phyloP scores from a whole-genome alignment of 164 flowering plant genomes.

The Cinnamomum micranthum region DNA sequence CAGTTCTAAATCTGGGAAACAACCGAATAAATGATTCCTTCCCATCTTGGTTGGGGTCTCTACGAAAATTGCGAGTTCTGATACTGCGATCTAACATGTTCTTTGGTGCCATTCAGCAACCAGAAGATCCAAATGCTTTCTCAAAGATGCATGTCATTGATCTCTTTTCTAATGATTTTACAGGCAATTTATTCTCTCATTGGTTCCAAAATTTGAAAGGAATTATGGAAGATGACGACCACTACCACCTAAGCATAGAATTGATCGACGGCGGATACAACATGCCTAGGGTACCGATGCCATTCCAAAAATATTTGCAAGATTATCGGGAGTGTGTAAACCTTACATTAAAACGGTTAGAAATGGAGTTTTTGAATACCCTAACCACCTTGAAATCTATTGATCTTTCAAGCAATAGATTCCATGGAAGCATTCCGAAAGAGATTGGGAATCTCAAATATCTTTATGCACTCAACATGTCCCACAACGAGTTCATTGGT shows the following conservation, averaged over 20 bases:
- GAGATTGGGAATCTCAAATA: not conserved
- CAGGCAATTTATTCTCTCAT: constrained; percentile 22
- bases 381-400: not conserved
- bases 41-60: constrained; percentile 40
- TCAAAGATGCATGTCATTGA: constrained; percentile 50
- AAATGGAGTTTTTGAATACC: not conserved
- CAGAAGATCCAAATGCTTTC: constrained; percentile 3
- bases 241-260: too few species aligned
- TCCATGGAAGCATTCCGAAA: constrained; percentile 6
- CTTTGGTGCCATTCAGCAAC: constrained; percentile 27
- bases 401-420: constrained; percentile 11
- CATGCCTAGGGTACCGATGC: too few species aligned
- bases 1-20: constrained; percentile 23
- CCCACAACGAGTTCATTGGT: constrained; percentile 4
- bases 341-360: constrained; percentile 6
- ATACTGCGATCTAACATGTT: constrained; percentile 50
- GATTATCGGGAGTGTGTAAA: too few species aligned
- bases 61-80: constrained; percentile 47
- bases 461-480: constrained; percentile 2
- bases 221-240: not conserved
- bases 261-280: too few species aligned
- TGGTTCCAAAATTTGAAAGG: constrained; percentile 33
- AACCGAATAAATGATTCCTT: constrained; percentile 35
- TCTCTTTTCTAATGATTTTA: constrained; percentile 39
- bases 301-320: too few species aligned